Conservation (phyloP, 2,329 filamentous ascomycete genomes). For the Pestalotiopsis sp. region DNA sequence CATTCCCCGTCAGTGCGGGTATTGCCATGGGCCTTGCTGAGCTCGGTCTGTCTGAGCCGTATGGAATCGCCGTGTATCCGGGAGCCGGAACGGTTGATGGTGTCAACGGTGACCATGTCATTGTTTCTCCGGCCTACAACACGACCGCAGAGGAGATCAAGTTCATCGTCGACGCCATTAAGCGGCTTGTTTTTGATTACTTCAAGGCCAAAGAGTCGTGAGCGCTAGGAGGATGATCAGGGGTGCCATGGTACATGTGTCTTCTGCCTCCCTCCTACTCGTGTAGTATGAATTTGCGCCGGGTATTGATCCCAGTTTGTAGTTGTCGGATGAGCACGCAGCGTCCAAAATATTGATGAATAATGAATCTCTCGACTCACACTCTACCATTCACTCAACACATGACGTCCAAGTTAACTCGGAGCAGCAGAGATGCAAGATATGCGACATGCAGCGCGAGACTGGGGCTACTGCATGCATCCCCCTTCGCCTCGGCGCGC, state of each 20-base stretch:
- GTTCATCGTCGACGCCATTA: conserved; percentile 51
- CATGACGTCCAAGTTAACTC: neutral
- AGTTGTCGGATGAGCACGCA: neutral
- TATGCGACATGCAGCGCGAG: neutral
- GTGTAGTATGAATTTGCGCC: no score
- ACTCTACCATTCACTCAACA: neutral
- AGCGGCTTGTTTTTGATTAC: conserved; percentile 51
- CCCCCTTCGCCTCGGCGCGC: neutral
- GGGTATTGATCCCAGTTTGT: neutral
- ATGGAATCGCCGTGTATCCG: conserved; percentile 57
- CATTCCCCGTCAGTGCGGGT: conserved; percentile 31
- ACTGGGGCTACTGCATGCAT: neutral
- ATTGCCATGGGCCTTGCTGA: conserved; percentile 35
- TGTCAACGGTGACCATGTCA: conserved; percentile 65
- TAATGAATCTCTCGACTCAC: neutral
- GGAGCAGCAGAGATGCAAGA: neutral
- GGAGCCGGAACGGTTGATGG: conserved; percentile 62
- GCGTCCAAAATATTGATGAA: neutral
- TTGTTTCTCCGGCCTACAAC: conserved; percentile 70
- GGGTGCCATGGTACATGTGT: no score
- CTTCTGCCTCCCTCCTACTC: no score
- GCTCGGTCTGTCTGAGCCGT: conserved; percentile 28
- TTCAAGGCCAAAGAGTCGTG: conserved; percentile 28
- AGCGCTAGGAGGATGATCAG: neutral
- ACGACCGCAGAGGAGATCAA: conserved; percentile 57